Evolutionary conservation across 2,329 filamentous ascomycete genomes (phyloP).

Genomic region (Phaeosphaeriaceae sp.): DNA sequence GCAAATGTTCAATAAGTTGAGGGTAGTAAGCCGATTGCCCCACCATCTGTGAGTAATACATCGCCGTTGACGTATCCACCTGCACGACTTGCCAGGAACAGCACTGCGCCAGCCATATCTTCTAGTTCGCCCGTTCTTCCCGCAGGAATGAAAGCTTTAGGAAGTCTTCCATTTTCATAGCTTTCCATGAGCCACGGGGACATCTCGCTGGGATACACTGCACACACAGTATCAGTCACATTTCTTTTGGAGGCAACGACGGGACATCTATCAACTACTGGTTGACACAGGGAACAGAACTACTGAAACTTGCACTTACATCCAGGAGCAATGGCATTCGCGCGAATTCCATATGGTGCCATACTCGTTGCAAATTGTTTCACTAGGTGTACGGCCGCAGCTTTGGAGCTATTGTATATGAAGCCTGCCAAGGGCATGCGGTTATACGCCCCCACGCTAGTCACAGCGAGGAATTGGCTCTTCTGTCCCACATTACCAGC

Average conservation of each 20-base stretch:
- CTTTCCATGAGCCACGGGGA: neutral
- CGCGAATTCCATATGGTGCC: conserved; percentile 52
- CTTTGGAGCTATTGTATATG: conserved; percentile 10
- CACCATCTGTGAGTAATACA: conserved; percentile 55
- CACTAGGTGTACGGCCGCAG: conserved; percentile 45
- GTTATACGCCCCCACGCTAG: conserved; percentile 11
- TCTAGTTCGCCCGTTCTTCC: conserved; percentile 56
- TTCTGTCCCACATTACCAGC: conserved; percentile 10
- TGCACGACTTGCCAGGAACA: conserved; percentile 59
- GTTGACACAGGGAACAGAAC: neutral
- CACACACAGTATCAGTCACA: neutral
- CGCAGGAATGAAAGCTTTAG: conserved; percentile 6
- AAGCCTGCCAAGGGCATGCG: conserved; percentile 11
- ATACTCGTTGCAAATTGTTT: conserved; percentile 56
- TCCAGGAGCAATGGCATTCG: conserved; percentile 54
- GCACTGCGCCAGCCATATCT: conserved; percentile 57
- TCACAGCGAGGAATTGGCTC: conserved; percentile 10
- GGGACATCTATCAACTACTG: neutral
- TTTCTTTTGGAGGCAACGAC: neutral
- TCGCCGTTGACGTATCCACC: conserved; percentile 62
- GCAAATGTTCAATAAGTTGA: conserved; percentile 25
- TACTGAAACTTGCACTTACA: conserved; percentile 36
- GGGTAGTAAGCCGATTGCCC: conserved; percentile 38
- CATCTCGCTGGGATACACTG: conserved; percentile 16
- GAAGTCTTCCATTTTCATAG: neutral